Evolutionary conservation across 73 alveolate genomes (phyloP), one percentile per base, ranked within the genome.

Genomic region (Paramecium octaurelia): DNA sequence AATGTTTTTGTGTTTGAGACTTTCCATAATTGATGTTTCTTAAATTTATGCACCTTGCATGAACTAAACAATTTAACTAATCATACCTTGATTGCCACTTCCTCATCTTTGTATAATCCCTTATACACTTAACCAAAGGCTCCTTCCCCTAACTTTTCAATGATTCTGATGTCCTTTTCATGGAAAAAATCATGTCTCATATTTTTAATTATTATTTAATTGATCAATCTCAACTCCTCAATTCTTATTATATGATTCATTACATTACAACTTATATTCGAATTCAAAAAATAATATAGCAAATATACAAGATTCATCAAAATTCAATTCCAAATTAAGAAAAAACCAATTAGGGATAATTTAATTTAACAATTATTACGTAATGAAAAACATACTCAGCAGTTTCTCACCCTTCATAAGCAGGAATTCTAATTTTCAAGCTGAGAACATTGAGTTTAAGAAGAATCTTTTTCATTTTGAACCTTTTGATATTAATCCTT

Each of bases 11-110:
- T 92, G 95, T n/a, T 48, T 69, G 21, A 92, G 40, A 6, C 69
- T 69, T 38, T 85, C 88, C 76, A 92, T 40, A 8, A 92, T 92
- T 6, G 93, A 80, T 21, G 93, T 92, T 69, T 92, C 95, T 86
- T 86, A 46, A 20, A 80, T 24, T 16, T 80, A 31, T 18, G 70
- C 43, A 34, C 60, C 68, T 20, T 80, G 46, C 70, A 80, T 31
- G 10, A 80, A 14, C 91, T 80, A 20, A 23, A 38, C 20, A 21
- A n/a, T 48, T 8, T 18, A 54, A 7, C n/a, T 40, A 8, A 43
- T 7, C 16, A 4, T 80, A 80, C 91, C 48, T 80, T 80, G 2
- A 80, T 80, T 21, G 91, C 91, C 20, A 80, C 91, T 44, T 80
- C 75, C 6, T 46, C 38, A 11, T 43, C 29, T n/a, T 24, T 23